Percentiles rank a stretch among this genome's conserved stretches.
These are phyloP conservation scores for Wickerhamiella brachini DNA, from an alignment of 805 yeast species.

Conservation along the genomic window DNA sequence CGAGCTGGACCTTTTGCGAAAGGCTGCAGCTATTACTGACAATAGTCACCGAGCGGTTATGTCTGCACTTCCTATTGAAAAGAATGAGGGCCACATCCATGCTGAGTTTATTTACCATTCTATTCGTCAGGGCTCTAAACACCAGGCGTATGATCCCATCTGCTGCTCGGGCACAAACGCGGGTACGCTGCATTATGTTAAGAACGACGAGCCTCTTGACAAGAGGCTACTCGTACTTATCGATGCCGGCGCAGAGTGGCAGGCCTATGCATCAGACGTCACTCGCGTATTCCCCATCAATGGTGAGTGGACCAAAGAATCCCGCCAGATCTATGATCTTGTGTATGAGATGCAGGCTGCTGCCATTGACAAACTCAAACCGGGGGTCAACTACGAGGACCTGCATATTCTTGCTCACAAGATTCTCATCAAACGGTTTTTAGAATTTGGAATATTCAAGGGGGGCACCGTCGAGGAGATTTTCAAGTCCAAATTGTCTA, in stretches of 20 bases:
- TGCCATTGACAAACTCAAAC: constrained; percentile 59
- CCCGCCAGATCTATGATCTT: constrained; percentile 62
- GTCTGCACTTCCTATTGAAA: constrained; percentile 81
- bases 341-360: constrained; percentile 72
- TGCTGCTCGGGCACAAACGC: constrained; percentile 90
- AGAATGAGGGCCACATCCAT: constrained; percentile 79
- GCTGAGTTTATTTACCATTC: constrained; percentile 94
- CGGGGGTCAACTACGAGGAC: constrained; percentile 79
- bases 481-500: constrained; percentile 53
- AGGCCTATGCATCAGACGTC: constrained; percentile 81
- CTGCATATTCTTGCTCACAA: constrained; percentile 70
- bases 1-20: constrained; percentile 62
- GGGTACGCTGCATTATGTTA: constrained; percentile 80
- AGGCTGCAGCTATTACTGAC: constrained; percentile 77
- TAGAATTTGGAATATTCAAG: constrained; percentile 63
- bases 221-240: constrained; percentile 58
- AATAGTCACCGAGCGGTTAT: constrained; percentile 82
- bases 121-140: constrained; percentile 82
- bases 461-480: constrained; percentile 47
- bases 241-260: constrained; percentile 98
- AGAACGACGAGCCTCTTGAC: constrained; percentile 53
- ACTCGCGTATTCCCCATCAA: constrained; percentile 88
- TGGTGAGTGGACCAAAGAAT: constrained; percentile 85
- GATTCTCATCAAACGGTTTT: constrained; percentile 56
- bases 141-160: constrained; percentile 84